Evolutionary conservation across 2,329 filamentous ascomycete genomes (phyloP).

Genomic region (Rhynchosporium graminicola): DNA sequence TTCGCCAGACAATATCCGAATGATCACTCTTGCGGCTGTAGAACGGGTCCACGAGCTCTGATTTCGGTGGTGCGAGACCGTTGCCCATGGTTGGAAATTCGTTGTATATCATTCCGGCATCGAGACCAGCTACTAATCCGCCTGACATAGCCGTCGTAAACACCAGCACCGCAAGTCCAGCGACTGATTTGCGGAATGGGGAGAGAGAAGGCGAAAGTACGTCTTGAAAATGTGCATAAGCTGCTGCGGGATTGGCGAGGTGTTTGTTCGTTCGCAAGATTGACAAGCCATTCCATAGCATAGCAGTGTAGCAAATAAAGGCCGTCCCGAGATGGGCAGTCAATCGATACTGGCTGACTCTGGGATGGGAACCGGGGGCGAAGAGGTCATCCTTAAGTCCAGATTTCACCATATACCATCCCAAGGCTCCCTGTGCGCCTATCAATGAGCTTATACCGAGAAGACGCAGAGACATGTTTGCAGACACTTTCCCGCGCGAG

Average conservation of each 20-base stretch:
- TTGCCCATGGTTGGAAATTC: slow-evolving; percentile 95
- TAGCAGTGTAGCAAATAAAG: slow-evolving; percentile 90
- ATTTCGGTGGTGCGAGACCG: slow-evolving; percentile 75
- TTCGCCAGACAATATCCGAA: slow-evolving; percentile 92
- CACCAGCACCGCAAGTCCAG: slow-evolving; percentile 71
- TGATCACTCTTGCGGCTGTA: slow-evolving; percentile 79
- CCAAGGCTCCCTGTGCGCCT: slow-evolving; percentile 91
- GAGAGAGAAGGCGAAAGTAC: slow-evolving; percentile 69
- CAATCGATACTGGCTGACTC: slow-evolving; percentile 92
- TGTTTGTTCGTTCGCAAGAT: slow-evolving; percentile 78
- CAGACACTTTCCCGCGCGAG: slow-evolving; percentile 73
- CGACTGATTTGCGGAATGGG: slow-evolving; percentile 71
- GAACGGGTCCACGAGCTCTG: slow-evolving; percentile 82
- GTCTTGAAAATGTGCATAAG: slow-evolving; percentile 58
- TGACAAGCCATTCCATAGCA: slow-evolving; percentile 85
- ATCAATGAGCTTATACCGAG: slow-evolving; percentile 85
- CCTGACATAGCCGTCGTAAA: slow-evolving; percentile 93
- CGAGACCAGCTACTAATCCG: slow-evolving; percentile 88
- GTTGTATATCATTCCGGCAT: slow-evolving; percentile 97
- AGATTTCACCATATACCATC: slow-evolving; percentile 99
- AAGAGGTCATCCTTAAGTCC: slow-evolving; percentile 96
- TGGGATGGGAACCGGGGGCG: slow-evolving; percentile 82
- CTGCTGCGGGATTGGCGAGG: slow-evolving; percentile 64
- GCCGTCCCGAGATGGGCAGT: slow-evolving; percentile 87
- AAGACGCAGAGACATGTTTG: slow-evolving; percentile 74